These are phyloP conservation scores for Penicillium psychrofluorescens DNA, from an alignment of 495 filamentous ascomycete species.

Conservation along the genomic window DNA sequence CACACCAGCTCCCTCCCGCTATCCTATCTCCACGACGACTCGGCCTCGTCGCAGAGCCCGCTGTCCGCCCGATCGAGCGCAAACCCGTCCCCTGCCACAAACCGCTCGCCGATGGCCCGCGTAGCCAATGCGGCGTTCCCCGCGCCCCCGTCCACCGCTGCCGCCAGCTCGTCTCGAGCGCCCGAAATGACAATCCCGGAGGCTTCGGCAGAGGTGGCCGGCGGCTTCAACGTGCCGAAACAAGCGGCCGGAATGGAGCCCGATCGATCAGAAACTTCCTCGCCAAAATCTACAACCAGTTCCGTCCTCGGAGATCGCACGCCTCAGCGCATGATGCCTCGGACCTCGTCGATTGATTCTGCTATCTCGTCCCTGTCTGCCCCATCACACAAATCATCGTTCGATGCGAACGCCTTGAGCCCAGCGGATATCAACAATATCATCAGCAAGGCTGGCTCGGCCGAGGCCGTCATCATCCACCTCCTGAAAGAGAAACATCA, in stretches of 20 bases:
- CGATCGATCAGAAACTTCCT: conserved; percentile 26
- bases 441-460: conserved; percentile 76
- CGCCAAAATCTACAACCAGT: conserved; percentile 17
- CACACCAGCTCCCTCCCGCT: conserved; percentile 25
- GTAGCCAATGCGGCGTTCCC: conserved; percentile 30
- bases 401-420: conserved; percentile 44
- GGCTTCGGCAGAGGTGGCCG: conserved; percentile 1
- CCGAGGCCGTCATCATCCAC: conserved; percentile 83
- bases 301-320: conserved; percentile 26
- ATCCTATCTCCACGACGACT: conserved; percentile 15
- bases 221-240: conserved; percentile 16
- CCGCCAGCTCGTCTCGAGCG: conserved; percentile 9
- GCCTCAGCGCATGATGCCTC: conserved; percentile 46
- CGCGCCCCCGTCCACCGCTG: conserved; percentile 16
- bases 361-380: conserved; percentile 81
- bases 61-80: conserved; percentile 22
- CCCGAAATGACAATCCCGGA: conserved; percentile 10
- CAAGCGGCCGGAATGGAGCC: conserved; percentile 19
- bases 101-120: conserved; percentile 13
- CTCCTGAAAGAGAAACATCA: conserved; percentile 87
- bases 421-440: conserved; percentile 63
- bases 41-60: conserved; percentile 21
- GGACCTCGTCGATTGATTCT: conserved; percentile 93
- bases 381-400: conserved; percentile 54
- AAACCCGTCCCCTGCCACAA: conserved; percentile 17